Evolutionary conservation across 768 basidiomycete genomes (phyloP).

Genomic region (Suillus plorans): DNA sequence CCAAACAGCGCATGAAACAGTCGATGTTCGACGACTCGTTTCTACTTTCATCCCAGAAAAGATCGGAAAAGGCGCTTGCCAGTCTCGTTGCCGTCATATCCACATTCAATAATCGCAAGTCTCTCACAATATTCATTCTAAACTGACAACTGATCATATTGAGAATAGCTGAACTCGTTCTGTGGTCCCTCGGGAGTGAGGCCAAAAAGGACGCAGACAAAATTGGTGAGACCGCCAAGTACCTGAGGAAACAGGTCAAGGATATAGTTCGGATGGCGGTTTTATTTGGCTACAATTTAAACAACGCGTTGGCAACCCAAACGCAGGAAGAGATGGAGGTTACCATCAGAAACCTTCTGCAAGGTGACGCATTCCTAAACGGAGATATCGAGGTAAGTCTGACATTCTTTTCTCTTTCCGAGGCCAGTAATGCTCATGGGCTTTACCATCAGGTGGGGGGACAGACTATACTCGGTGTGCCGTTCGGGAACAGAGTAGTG

Average conservation of each 20-base stretch:
- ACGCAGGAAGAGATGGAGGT: background rate
- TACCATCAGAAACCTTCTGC: background rate
- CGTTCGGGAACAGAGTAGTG: background rate
- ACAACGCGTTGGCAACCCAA: background rate
- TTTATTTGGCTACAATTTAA: background rate
- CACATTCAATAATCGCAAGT: background rate
- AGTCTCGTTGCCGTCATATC: background rate
- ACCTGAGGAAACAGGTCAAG: background rate
- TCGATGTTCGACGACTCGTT: background rate
- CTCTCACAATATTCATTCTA: background rate
- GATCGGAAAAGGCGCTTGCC: background rate
- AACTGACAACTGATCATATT: background rate
- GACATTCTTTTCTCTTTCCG: background rate
- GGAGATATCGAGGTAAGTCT: background rate
- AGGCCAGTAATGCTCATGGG: background rate
- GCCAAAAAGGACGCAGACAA: background rate
- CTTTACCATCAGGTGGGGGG: background rate
- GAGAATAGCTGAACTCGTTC: background rate
- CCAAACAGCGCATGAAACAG: background rate
- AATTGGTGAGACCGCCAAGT: background rate
- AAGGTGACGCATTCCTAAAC: background rate
- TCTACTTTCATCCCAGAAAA: background rate
- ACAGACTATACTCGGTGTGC: background rate
- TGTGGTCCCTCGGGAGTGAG: background rate
- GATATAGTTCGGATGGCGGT: background rate